phyloP scores from a whole-genome alignment of 2,329 filamentous ascomycete genomes.

The Xylaria sp. region DNA sequence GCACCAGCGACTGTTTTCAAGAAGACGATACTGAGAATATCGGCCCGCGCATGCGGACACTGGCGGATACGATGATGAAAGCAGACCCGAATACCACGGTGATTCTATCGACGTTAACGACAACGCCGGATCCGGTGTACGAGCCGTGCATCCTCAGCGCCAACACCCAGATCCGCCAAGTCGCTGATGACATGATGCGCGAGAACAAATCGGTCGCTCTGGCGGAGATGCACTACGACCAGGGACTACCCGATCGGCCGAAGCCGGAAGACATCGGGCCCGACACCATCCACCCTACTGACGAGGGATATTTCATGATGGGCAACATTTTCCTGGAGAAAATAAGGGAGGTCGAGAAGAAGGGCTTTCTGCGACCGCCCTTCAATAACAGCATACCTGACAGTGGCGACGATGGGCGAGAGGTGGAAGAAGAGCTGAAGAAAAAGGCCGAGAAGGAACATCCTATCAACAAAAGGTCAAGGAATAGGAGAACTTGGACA shows the following conservation, averaged over 20 bases:
- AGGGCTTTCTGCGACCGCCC: slow-evolving; percentile 33
- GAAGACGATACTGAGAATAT: slow-evolving; percentile 32
- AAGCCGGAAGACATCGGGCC: slow-evolving; percentile 34
- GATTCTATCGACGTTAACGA: slow-evolving; percentile 37
- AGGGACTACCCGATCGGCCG: slow-evolving; percentile 33
- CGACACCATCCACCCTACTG: slow-evolving; percentile 37
- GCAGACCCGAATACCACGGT: slow-evolving; percentile 33
- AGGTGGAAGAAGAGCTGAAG: slow-evolving; percentile 32
- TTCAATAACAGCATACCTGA: slow-evolving; percentile 31
- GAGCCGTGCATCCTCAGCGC: slow-evolving; percentile 36
- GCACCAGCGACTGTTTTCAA: slow-evolving; percentile 39
- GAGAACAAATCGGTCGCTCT: slow-evolving; percentile 34
- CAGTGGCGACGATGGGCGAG: slow-evolving; percentile 33
- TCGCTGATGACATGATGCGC: slow-evolving; percentile 31
- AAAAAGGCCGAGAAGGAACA: slow-evolving; percentile 32
- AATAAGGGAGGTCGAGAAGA: slow-evolving; percentile 35
- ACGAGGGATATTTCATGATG: slow-evolving; percentile 41
- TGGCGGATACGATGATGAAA: slow-evolving; percentile 32
- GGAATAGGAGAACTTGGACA: not conserved
- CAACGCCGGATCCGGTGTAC: slow-evolving; percentile 32
- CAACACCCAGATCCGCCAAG: slow-evolving; percentile 38
- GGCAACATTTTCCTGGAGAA: slow-evolving; percentile 36
- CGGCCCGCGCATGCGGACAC: slow-evolving; percentile 31
- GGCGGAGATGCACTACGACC: slow-evolving; percentile 40
- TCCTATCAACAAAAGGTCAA: slow-evolving; percentile 17